Evolutionary conservation across 371 early-diverging fungal species (phyloP).

Genomic region (Mucor lusitanicus): DNA sequence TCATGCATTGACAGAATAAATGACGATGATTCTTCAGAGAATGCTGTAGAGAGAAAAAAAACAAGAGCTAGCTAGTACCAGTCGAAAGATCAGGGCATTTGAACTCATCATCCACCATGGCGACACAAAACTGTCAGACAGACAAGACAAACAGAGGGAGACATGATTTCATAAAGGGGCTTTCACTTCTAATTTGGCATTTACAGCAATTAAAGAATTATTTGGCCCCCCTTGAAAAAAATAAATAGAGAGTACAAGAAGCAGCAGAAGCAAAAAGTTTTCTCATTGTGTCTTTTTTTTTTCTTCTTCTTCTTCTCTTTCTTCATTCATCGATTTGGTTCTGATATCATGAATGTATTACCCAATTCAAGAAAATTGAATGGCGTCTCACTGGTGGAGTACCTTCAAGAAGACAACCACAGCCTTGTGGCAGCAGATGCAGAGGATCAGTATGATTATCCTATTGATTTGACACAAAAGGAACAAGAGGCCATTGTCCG

Average conservation of each 20-base stretch:
- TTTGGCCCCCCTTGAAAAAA: neutral
- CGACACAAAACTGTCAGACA: neutral
- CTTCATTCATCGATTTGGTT: neutral
- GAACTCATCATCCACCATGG: neutral
- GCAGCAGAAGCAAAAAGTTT: too few relatives aligned
- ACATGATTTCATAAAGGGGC: slow-evolving; percentile 5
- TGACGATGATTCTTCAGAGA: too few relatives aligned
- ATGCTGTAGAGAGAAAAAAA: too few relatives aligned
- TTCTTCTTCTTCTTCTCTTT: neutral
- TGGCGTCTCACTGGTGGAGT: slow-evolving; percentile 4
- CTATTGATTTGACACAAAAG: neutral
- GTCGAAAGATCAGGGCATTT: neutral
- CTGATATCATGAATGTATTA: slow-evolving; percentile 1
- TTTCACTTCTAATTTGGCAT: neutral
- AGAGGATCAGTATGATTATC: neutral
- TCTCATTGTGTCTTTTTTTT: neutral
- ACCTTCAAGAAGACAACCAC: neutral
- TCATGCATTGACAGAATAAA: too few relatives aligned
- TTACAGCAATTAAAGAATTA: neutral
- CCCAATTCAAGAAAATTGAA: slow-evolving; percentile 16
- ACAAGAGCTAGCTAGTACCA: neutral
- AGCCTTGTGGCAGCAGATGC: neutral
- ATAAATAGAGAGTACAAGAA: neutral
- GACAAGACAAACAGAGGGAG: neutral
- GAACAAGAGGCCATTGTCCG: neutral